Evolutionary conservation across 352 stramenopile genomes (phyloP).

Genomic region (Pythium sp.): DNA sequence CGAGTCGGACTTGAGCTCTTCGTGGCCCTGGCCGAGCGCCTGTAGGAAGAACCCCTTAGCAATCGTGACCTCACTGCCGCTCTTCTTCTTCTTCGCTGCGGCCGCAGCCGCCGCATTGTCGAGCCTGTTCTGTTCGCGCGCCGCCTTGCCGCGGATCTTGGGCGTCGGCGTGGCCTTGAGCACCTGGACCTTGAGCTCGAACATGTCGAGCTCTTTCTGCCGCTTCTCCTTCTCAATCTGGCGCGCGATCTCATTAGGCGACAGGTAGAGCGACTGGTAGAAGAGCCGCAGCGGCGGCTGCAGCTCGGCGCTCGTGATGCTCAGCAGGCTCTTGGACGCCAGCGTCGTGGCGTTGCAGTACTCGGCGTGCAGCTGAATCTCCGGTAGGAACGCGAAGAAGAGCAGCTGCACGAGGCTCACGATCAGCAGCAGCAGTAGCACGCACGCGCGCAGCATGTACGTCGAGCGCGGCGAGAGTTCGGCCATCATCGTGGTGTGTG

Average conservation of each 20-base stretch:
- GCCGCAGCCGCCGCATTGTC: conserved; percentile 5
- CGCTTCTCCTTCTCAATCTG: conserved; percentile 44
- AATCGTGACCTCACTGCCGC: conserved; percentile 29
- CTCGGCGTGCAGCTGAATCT: conserved; percentile 57
- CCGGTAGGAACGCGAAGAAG: conserved; percentile 73
- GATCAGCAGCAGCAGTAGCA: conserved; percentile 75
- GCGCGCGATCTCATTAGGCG: conserved; percentile 46
- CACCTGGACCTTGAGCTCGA: conserved; percentile 8
- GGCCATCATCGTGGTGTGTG: conserved; percentile 13
- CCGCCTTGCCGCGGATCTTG: conserved; percentile 16
- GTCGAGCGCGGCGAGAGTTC: conserved; percentile 31
- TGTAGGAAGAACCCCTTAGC: conserved; percentile 69
- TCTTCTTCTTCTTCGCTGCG: conserved; percentile 12
- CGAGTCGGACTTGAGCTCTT: conserved; percentile 50
- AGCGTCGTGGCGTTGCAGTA: conserved; percentile 60
- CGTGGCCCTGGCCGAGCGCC: conserved; percentile 65
- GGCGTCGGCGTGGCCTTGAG: conserved; percentile 20
- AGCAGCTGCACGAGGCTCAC: conserved; percentile 62
- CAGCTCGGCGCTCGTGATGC: conserved; percentile 47
- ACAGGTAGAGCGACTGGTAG: conserved; percentile 78
- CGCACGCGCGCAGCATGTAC: conserved; percentile 65
- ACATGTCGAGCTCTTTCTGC: conserved; percentile 29
- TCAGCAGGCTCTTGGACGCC: conserved; percentile 37
- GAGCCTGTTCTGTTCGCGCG: conserved; percentile 6
- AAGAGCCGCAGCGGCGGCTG: conserved; percentile 60